Conservation (phyloP, 2,329 filamentous ascomycete genomes). For the Drechslerella dactyloides region DNA sequence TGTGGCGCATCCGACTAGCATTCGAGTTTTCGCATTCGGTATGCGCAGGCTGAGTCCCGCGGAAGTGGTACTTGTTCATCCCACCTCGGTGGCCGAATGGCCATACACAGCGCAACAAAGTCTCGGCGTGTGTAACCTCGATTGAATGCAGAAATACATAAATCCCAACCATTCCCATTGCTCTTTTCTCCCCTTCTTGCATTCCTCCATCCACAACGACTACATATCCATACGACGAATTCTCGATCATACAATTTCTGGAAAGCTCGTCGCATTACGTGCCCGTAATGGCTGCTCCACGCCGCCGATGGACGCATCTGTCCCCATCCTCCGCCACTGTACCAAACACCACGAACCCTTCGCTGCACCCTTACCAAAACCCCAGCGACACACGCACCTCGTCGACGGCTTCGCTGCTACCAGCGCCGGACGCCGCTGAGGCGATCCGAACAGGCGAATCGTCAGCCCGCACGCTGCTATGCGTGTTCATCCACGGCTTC, state of each 20-base stretch:
- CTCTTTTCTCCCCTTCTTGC: too few species aligned
- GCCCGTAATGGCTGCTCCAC: slow-evolving; percentile 14
- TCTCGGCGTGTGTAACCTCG: too few species aligned
- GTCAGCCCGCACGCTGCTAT: slow-evolving; percentile 65
- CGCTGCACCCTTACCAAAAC: slow-evolving; percentile 38
- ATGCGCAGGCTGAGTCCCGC: background rate
- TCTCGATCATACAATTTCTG: background rate
- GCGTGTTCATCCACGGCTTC: slow-evolving; percentile 89
- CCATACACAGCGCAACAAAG: too few species aligned
- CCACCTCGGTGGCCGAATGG: too few species aligned
- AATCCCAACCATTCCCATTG: too few species aligned
- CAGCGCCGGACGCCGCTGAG: slow-evolving; percentile 27
- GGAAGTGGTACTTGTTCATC: background rate
- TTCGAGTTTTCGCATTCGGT: slow-evolving; percentile 2
- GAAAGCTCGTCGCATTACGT: background rate
- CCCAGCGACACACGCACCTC: slow-evolving; percentile 31
- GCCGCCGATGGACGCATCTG: slow-evolving; percentile 37
- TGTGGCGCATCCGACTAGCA: too few species aligned
- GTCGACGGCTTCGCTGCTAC: slow-evolving; percentile 43
- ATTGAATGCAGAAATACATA: too few species aligned
- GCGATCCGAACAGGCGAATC: slow-evolving; percentile 34
- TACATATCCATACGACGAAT: too few species aligned
- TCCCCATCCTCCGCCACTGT: slow-evolving; percentile 25
- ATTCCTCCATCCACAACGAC: too few species aligned
- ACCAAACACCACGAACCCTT: slow-evolving; percentile 38